Base-by-base conservation (phyloP, 495 filamentous ascomycete genomes). In the Evernia prunastri region DNA sequence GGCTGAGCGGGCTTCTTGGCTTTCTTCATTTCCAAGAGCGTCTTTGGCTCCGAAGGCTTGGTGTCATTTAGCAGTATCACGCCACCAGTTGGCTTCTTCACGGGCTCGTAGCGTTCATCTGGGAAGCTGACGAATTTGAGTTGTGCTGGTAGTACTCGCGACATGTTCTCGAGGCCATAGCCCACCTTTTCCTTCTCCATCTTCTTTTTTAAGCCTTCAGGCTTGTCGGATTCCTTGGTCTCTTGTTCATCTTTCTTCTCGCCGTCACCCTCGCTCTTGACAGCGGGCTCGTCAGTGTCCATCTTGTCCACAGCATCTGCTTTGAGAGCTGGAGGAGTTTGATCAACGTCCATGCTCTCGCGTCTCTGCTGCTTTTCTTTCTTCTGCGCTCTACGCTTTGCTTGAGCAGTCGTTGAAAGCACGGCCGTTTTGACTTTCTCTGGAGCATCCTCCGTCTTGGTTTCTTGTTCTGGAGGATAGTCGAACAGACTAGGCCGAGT, bases 41-140 rank as follows among this genome's bases (percentile, higher is more conserved):
- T 76, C 71, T 92, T 92, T 49, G 87, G 75, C 71, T 95, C 89
- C 6, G 84, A 82, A 9, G 92, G 90, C 59, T 87, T 82, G 42
- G 87, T 90, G 74, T 99, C 95, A n/a, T 87, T 78, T 31, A 97
- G 83, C 33, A 99, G 81, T 18, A 97, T 87, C 33, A 96, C 90
- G 63, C 95, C 95, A 60, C 94, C 92, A 58, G 95, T 96, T 63
- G 95, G 91, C 90, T 95, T 90, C 80, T 97, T 97, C 58, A 97
- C 92, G 36, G 95, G 93, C 81, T 89, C 88, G 74, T 96, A 97
- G 62, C 95, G 85, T 18, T 85, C 85, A 67, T 89, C 84, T 39
- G 81, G 79, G 82, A 97, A 96, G 72, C 84, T 95, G 72, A 97
- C 92, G 73, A 90, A 97, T 76, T 93, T 96, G 70, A 96, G 82